Base-by-base conservation (phyloP, 2,329 filamentous ascomycete genomes). In the Ophiostoma sp. region DNA sequence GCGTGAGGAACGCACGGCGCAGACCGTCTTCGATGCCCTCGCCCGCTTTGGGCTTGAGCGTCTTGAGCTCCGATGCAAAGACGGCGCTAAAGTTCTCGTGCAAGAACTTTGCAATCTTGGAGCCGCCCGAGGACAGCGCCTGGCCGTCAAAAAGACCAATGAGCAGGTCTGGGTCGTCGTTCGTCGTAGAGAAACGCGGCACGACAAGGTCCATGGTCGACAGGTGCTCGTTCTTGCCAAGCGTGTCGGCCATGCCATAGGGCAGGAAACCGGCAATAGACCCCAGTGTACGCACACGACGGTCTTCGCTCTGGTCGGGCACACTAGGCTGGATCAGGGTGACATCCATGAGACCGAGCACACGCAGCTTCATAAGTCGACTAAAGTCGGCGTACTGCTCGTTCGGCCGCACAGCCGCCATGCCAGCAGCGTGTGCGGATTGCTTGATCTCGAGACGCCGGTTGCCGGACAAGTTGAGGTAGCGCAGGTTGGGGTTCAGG, bases 81-180 rank as follows among this genome's bases (percentile, higher is more conserved):
- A 93, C 90, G 72, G 90, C 86, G 33, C 92, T 91, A 79, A 99
- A 97, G 77, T 97, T 94, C 80, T 99, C 95, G 77, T 99, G 94
- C 39, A 99, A 83, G 76, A 92, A 99, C 78, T 97, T 98, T 74
- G 95, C 94, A 75, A 99, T 92, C 81, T 96, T 96, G 73, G 94
- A 97, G 62, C 95, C 96, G 72, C 94, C 92, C 72, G 88, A 93
- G 2, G 92, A 92, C 71, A 96, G 84, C n/a, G 90, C 87, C 77
- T 97, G 92, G 3, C 95, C 95, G 77, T 99, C 96, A 76, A 99
- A 99, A 79, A 99, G 85, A n/a, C 94, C 95, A 65, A 99, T 82
- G 1, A 99, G 84, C 64, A 92, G 94, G 79, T 98, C 94, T 62
- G 92, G 90, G 74, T 98, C 93, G 41, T 44, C 69, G 31, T 69